Conservation (phyloP, 257 asterid species). For the Ilex aquifolium region DNA sequence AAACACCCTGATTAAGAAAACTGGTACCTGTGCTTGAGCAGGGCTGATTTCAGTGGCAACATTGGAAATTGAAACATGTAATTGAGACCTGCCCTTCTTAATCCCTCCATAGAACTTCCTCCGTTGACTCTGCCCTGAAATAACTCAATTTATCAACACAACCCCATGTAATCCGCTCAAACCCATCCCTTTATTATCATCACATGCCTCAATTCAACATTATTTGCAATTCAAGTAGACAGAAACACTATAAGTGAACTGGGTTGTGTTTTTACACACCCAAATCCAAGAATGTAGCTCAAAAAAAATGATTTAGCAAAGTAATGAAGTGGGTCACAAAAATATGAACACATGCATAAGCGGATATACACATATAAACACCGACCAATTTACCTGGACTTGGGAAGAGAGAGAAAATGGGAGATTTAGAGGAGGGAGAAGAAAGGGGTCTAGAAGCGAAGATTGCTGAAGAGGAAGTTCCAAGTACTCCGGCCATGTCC, state of each 20-base stretch:
- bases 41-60: constrained; percentile 69
- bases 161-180: not conserved
- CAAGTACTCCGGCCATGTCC: not conserved
- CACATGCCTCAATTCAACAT: not conserved
- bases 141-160: not conserved
- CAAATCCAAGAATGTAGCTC: not conserved
- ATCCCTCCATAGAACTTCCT: constrained; percentile 52
- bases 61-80: constrained; percentile 45
- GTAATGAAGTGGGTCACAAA: not conserved
- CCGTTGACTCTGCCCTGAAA: constrained; percentile 20
- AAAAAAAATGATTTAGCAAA: too few species aligned
- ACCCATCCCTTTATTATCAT: not conserved
- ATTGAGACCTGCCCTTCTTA: constrained; percentile 19
- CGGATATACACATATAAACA: too few species aligned
- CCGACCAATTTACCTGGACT: not conserved
- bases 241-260: not conserved
- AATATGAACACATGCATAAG: too few species aligned
- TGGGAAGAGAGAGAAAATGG: constrained; percentile 21
- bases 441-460: constrained; percentile 13
- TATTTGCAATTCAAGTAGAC: not conserved
- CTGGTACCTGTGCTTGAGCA: constrained; percentile 50
- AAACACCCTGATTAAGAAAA: not conserved
- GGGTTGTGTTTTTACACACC: not conserved
- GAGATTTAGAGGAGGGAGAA: constrained; percentile 30
- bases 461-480: not conserved